Percentiles rank a stretch among this genome's conserved stretches.
Evolutionary conservation across 2,329 filamentous ascomycete species (phyloP).

Genomic region (Bipolaris zeicola): DNA sequence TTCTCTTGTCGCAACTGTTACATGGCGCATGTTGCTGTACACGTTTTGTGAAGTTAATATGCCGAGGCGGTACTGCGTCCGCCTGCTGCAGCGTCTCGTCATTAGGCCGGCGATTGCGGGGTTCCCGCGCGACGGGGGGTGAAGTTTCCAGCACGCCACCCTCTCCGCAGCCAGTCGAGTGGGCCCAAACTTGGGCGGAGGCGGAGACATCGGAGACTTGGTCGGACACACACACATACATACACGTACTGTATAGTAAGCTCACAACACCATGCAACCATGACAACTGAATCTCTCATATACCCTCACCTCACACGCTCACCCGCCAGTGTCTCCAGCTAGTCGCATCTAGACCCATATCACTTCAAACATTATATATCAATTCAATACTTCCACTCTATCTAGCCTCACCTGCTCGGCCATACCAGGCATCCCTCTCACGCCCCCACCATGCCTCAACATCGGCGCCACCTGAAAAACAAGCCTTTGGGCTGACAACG

Average conservation of each 20-base stretch:
- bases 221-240: constrained; percentile 5
- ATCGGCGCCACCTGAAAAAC: constrained; percentile 3
- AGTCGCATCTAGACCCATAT: neutral
- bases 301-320: neutral
- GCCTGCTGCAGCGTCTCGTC: constrained; percentile 22
- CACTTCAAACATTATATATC: neutral
- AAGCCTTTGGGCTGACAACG: neutral
- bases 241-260: too few species aligned
- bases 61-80: constrained; percentile 15
- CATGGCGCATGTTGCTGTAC: too few species aligned
- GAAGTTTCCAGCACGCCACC: constrained; percentile 16
- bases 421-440: neutral
- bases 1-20: neutral
- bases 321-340: neutral
- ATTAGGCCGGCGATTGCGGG: constrained; percentile 25
- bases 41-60: neutral
- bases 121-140: constrained; percentile 20
- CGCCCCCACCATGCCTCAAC: neutral
- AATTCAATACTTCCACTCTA: neutral
- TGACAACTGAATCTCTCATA: neutral
- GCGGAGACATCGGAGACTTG: constrained; percentile 15
- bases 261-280: neutral
- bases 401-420: neutral
- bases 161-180: constrained; percentile 17
- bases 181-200: constrained; percentile 14